A percentile compares a stretch with the other conserved stretches of the same genome.
phyloP scores from a whole-genome alignment of 2,329 filamentous ascomycete species.

The Helminthosporium solani region DNA sequence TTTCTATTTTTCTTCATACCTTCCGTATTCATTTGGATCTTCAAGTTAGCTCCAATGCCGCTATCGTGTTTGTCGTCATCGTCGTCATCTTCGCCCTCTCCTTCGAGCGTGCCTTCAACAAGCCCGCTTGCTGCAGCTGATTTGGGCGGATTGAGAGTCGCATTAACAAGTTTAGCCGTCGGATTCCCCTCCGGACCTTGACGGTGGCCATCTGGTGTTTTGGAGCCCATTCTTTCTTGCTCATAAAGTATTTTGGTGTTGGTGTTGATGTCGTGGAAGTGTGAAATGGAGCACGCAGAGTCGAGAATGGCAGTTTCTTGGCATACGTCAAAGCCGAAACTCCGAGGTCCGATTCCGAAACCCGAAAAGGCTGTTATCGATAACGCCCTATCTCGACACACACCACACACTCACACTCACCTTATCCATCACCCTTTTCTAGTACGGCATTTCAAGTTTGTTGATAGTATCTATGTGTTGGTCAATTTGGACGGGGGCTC shows the following conservation, averaged over 20 bases:
- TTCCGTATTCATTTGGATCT: constrained; percentile 16
- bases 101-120: constrained; percentile 40
- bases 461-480: too few species aligned
- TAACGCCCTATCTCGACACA: too few species aligned
- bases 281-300: too few species aligned
- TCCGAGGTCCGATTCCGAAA: neutral
- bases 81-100: constrained; percentile 51
- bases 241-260: constrained; percentile 7
- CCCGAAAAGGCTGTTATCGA: too few species aligned
- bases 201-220: constrained; percentile 41
- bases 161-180: constrained; percentile 23
- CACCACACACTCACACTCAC: too few species aligned
- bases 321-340: neutral
- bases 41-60: constrained; percentile 38
- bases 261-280: neutral
- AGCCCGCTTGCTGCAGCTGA: constrained; percentile 39
- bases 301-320: neutral
- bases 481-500: too few species aligned
- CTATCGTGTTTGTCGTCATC: constrained; percentile 53
- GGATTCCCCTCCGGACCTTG: constrained; percentile 38
- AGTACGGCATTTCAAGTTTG: too few species aligned
- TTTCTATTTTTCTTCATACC: constrained; percentile 71
- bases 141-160: constrained; percentile 35
- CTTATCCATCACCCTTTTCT: too few species aligned
- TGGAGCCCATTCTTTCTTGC: constrained; percentile 38